These are phyloP conservation scores for Dactylellina drechsleri DNA, from an alignment of 2,329 filamentous ascomycete genomes.

Conservation along the genomic window DNA sequence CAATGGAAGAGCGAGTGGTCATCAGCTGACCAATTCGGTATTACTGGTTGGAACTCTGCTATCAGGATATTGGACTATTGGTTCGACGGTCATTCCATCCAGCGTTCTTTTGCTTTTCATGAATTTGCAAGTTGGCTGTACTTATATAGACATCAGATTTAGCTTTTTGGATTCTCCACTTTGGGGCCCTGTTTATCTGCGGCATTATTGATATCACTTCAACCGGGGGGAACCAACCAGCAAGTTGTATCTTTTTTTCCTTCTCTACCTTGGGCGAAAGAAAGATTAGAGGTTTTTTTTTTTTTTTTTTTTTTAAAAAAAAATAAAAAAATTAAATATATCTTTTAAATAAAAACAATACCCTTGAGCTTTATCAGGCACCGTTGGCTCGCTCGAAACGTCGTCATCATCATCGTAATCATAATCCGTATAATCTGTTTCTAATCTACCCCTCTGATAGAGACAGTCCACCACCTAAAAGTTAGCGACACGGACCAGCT, in stretches of 20 bases:
- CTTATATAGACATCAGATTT: conserved; percentile 45
- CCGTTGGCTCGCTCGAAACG: conserved; percentile 24
- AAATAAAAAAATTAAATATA: background rate
- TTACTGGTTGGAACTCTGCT: background rate
- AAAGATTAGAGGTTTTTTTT: conserved; percentile 51
- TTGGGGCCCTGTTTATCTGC: conserved; percentile 44
- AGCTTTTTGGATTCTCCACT: conserved; percentile 41
- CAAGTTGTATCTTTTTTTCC: conserved; percentile 20
- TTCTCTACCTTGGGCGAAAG: conserved; percentile 25
- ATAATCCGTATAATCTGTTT: background rate
- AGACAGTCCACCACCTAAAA: background rate
- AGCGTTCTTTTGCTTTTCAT: conserved; percentile 2
- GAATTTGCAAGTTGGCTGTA: conserved; percentile 1
- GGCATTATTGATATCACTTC: conserved; percentile 55
- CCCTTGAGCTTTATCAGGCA: conserved; percentile 24
- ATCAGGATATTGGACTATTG: no score
- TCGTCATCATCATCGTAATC: conserved; percentile 28
- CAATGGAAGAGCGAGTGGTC: background rate
- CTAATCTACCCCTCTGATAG: background rate
- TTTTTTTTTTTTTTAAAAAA: conserved; percentile 13
- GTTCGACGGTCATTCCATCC: background rate
- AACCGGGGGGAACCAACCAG: conserved; percentile 28
- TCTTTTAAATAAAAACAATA: no score
- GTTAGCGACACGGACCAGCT: background rate
- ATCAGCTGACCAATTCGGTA: conserved; percentile 15